A percentile compares a stretch with the other conserved stretches of the same genome.
Evolutionary conservation across 169 alveolate species (phyloP).

Genomic region (Plasmodium vivax): DNA sequence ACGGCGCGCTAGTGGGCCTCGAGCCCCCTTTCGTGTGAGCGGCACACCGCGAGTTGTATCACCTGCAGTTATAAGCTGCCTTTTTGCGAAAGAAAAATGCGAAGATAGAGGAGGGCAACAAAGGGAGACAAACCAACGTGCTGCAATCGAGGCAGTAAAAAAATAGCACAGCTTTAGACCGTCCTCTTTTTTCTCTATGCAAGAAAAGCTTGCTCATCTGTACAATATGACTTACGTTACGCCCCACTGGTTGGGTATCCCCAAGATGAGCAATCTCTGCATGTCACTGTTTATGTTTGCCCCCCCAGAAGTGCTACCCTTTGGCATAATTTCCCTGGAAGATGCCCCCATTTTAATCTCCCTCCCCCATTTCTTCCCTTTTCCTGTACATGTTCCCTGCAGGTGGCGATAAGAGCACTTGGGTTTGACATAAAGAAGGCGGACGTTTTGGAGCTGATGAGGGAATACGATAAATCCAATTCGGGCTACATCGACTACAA

Average conservation of each 20-base stretch:
- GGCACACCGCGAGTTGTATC: background rate
- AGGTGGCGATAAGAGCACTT: slow-evolving; percentile 99
- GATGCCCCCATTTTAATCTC: background rate
- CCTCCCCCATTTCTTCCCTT: background rate
- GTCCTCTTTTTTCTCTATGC: background rate
- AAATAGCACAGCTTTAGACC: background rate
- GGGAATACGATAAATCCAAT: slow-evolving; percentile 90
- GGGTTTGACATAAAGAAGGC: slow-evolving; percentile 98
- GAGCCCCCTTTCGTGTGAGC: background rate
- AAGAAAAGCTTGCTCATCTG: background rate
- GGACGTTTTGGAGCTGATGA: slow-evolving; percentile 91
- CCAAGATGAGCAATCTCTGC: too few species aligned
- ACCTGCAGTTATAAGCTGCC: background rate
- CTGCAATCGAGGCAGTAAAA: background rate
- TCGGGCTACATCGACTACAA: slow-evolving; percentile 87
- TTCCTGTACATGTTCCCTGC: background rate
- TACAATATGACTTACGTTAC: background rate
- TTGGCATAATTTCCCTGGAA: background rate
- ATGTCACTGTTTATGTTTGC: too few species aligned
- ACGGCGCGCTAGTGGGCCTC: background rate
- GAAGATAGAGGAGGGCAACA: background rate
- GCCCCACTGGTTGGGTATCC: background rate
- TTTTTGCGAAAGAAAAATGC: background rate
- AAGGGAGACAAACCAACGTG: background rate
- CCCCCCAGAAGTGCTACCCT: background rate